Percentiles rank a stretch among this genome's conserved stretches.
Evolutionary conservation across 129 eudicot species (phyloP).

Genomic region (Artemisia annua): DNA sequence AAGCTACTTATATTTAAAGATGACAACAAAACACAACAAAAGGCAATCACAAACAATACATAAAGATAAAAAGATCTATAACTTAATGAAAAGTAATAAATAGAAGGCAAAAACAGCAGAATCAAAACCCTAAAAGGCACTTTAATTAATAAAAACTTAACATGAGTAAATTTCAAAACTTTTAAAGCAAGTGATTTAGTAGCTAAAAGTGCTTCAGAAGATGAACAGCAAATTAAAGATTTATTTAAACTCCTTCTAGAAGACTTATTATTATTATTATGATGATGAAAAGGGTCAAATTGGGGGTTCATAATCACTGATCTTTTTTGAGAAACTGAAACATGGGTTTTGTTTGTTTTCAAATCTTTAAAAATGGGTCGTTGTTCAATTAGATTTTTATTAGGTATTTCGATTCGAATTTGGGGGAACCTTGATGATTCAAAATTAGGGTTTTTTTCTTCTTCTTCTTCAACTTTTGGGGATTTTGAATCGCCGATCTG

Average conservation of each 20-base stretch:
- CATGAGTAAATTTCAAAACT: constrained; percentile 39
- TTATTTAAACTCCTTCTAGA: constrained; percentile 26
- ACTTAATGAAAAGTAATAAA: constrained; percentile 55
- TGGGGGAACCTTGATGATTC: constrained; percentile 32
- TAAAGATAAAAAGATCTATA: constrained; percentile 36
- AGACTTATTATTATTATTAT: not conserved
- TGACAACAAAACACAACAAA: constrained; percentile 41
- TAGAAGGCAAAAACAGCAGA: constrained; percentile 55
- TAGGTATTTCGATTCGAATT: constrained; percentile 35
- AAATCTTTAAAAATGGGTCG: constrained; percentile 21
- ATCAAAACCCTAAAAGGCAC: constrained; percentile 53
- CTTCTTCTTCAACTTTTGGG: constrained; percentile 19
- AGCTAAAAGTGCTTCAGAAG: constrained; percentile 53
- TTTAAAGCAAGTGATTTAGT: constrained; percentile 50
- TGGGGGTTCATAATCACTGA: constrained; percentile 38
- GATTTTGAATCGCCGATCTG: constrained; percentile 44
- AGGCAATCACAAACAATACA: constrained; percentile 41
- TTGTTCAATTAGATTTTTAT: constrained; percentile 16
- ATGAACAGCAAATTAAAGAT: constrained; percentile 37
- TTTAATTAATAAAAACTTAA: constrained; percentile 45
- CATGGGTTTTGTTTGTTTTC: constrained; percentile 22
- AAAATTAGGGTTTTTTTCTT: constrained; percentile 13
- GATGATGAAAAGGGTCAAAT: constrained; percentile 23
- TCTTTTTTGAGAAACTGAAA: constrained; percentile 31
- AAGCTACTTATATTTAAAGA: constrained; percentile 29